Base-by-base conservation (phyloP, 331 rosid species). In the Stylosanthes scabra region DNA sequence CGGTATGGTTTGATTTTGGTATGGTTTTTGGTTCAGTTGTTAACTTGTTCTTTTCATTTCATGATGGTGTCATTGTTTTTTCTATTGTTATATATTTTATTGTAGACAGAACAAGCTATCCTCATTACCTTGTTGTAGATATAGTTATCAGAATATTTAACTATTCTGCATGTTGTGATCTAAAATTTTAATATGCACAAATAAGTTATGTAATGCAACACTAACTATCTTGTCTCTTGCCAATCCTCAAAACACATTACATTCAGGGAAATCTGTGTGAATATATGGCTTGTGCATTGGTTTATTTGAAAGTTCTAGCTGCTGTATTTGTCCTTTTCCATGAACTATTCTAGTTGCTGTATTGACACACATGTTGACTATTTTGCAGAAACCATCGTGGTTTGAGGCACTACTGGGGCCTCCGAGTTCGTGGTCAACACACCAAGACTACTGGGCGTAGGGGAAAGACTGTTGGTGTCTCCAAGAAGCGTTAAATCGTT, bases 381-480 rank as follows among this genome's bases (percentile, higher is more conserved):
- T 0, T 8, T 7, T 73, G 77, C 71, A 76, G 84, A 67, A 83
- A 79, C 52, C 83, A 74, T 13, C 75, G 69, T 2, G 78, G 85
- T 78, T 80, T 82, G 80, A 59, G 78, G 54, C 75, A 84, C 67
- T 84, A 81, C 59, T 74, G 80, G 84, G 79, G 84, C 16, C 78
- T 79, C 34, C 81, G 82, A 27, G 84, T 82, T 3, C 85, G 82
- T 67, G 82, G 85, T 8, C 85, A 82, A 58, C 85, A 77, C 59
- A 82, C 82, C 69, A 77, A 82, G 80, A 82, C 85, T 31, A 82
- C 82, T 27, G 82, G 85, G 14, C 85, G 76, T 3, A 54, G 80
- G 79, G 85, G 85, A 50, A 77, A 82, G 62, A 82, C 80, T 37
- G 85, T 82, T 62, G 85, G 79, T 77, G 85, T 80, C 20, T 72